Evolutionary conservation across 2,329 filamentous ascomycete genomes (phyloP).

Genomic region (Macroventuria anomochaeta): DNA sequence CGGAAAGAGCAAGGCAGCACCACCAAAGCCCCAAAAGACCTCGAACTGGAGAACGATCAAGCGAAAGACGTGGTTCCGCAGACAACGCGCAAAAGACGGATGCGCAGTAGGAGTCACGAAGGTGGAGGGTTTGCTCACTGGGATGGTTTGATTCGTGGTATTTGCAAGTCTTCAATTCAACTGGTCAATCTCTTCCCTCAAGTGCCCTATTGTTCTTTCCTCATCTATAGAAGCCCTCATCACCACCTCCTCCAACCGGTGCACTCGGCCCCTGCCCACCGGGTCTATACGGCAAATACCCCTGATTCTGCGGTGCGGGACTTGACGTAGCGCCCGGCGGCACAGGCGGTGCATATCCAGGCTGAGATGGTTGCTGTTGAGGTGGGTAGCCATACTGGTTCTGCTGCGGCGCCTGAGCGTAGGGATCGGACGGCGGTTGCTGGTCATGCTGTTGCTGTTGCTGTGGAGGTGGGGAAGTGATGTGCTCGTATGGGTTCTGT

Average conservation of each 20-base stretch:
- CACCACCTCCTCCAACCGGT: slow-evolving; percentile 40
- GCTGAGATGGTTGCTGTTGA: slow-evolving; percentile 13
- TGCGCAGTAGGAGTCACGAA: too few relatives aligned
- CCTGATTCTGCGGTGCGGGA: slow-evolving; percentile 32
- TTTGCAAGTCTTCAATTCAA: too few relatives aligned
- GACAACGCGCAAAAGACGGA: too few relatives aligned
- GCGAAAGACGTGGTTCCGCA: too few relatives aligned
- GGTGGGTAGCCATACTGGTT: slow-evolving; percentile 38
- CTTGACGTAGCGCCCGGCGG: slow-evolving; percentile 34
- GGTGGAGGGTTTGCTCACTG: too few relatives aligned
- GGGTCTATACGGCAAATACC: slow-evolving; percentile 46
- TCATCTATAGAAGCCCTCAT: slow-evolving; percentile 44
- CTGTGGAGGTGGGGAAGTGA: slow-evolving; percentile 37
- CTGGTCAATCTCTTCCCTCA: too few relatives aligned
- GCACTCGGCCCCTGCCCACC: slow-evolving; percentile 39
- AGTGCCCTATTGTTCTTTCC: too few relatives aligned
- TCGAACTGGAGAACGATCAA: too few relatives aligned
- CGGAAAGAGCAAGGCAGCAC: too few relatives aligned
- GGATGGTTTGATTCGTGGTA: too few relatives aligned
- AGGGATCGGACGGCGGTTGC: slow-evolving; percentile 36
- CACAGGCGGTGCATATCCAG: slow-evolving; percentile 41
- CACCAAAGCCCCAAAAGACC: too few relatives aligned
- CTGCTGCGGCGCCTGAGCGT: slow-evolving; percentile 38
- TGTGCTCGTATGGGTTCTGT: slow-evolving; percentile 38
- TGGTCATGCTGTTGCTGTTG: slow-evolving; percentile 28